These are phyloP conservation scores for Plasmodium fragile DNA, from an alignment of 169 alveolate species.

Conservation along the genomic window DNA sequence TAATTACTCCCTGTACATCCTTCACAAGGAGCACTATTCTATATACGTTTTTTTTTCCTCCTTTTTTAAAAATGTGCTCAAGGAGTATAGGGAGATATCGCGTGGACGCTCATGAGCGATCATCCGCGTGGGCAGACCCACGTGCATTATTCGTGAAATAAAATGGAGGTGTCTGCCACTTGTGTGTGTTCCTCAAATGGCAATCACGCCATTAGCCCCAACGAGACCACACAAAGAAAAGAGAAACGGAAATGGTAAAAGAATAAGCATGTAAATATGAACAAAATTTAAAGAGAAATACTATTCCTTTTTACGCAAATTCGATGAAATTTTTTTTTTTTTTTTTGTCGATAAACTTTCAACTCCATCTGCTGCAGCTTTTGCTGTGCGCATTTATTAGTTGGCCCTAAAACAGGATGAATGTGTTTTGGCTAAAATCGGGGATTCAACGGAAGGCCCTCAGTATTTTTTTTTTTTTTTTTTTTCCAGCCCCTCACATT, in stretches of 20 bases:
- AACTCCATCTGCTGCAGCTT: neutral
- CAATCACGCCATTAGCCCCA: neutral
- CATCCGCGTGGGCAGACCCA: neutral
- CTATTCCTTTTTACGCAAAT: neutral
- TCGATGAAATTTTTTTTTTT: neutral
- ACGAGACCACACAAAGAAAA: neutral
- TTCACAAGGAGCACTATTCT: constrained; percentile 69
- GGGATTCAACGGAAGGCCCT: neutral
- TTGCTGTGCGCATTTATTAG: neutral
- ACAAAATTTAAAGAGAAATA: neutral
- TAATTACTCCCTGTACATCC: constrained; percentile 51
- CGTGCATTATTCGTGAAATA: neutral
- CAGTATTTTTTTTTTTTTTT: neutral
- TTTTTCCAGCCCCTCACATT: neutral
- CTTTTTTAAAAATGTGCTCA: constrained; percentile 54
- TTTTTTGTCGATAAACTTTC: neutral
- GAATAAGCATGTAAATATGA: neutral
- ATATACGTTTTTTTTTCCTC: constrained; percentile 65
- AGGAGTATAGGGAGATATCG: constrained; percentile 49
- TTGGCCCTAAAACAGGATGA: neutral
- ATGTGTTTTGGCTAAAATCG: neutral
- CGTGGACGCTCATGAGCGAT: neutral
- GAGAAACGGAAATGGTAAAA: neutral
- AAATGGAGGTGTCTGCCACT: neutral
- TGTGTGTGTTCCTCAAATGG: neutral